phyloP scores from a whole-genome alignment of 179 eudicot species.

The Corrigiola litoralis region DNA sequence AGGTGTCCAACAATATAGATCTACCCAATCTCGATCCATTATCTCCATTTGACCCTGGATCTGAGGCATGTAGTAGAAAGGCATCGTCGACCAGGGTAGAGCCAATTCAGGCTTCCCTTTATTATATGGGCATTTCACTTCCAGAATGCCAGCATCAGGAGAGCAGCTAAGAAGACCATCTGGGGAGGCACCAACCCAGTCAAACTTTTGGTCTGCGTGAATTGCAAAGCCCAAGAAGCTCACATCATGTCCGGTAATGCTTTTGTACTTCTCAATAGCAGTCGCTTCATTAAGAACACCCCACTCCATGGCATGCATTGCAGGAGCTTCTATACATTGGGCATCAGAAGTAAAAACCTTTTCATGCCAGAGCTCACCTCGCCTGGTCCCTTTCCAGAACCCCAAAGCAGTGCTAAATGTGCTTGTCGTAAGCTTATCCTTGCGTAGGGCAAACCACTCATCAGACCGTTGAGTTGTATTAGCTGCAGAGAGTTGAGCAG shows the following conservation, averaged over 20 bases:
- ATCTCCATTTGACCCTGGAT: conserved; percentile 96
- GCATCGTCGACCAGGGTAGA: conserved; percentile 55
- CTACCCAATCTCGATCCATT: conserved; percentile 89
- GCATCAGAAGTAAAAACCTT: conserved; percentile 52
- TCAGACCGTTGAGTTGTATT: conserved; percentile 77
- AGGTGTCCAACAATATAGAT: conserved; percentile 85
- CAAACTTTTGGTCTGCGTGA: conserved; percentile 55
- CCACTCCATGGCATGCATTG: conserved; percentile 73
- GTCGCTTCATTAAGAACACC: conserved; percentile 63
- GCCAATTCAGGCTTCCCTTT: conserved; percentile 61
- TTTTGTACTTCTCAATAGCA: conserved; percentile 72
- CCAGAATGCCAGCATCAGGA: conserved; percentile 70
- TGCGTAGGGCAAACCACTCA: conserved; percentile 90
- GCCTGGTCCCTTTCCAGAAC: conserved; percentile 80
- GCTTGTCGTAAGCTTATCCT: conserved; percentile 84
- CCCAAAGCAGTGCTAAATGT: conserved; percentile 91
- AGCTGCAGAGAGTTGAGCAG: conserved; percentile 41
- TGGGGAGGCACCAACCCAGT: conserved; percentile 90
- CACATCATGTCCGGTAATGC: conserved; percentile 74
- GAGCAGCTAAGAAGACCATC: conserved; percentile 73
- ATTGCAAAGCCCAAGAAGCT: conserved; percentile 63
- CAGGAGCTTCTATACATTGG: conserved; percentile 23
- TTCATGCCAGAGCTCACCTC: conserved; percentile 83
- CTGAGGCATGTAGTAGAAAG: conserved; percentile 70
- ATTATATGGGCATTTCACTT: conserved; percentile 83